Conservation (phyloP, 2,329 filamentous ascomycete genomes). For the Malbranchea zuffiana region DNA sequence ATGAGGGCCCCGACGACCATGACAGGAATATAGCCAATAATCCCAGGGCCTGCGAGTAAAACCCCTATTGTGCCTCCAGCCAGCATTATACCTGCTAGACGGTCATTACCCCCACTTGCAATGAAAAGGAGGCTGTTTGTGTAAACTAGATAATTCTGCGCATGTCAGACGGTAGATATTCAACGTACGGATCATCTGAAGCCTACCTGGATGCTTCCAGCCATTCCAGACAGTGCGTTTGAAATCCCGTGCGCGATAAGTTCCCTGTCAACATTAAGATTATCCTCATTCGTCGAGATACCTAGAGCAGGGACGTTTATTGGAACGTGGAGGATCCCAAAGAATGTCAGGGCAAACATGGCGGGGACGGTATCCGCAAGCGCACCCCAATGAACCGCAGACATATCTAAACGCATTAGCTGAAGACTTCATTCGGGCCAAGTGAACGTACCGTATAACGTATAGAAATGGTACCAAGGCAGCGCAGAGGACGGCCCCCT, state of each 20-base stretch:
- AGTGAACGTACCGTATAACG: constrained; percentile 65
- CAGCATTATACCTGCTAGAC: constrained; percentile 75
- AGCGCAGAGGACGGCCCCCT: constrained; percentile 70
- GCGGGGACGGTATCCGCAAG: constrained; percentile 77
- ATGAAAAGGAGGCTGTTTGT: constrained; percentile 98
- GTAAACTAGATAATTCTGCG: constrained; percentile 92
- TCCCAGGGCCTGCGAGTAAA: constrained; percentile 71
- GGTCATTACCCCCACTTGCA: constrained; percentile 75
- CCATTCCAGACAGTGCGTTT: constrained; percentile 76
- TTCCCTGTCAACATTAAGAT: constrained; percentile 82
- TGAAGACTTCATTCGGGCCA: background rate
- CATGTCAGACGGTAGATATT: constrained; percentile 18
- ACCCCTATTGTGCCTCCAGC: constrained; percentile 69
- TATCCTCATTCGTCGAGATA: constrained; percentile 81
- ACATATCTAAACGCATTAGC: constrained; percentile 51
- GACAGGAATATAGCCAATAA: constrained; percentile 90
- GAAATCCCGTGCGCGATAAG: constrained; percentile 86
- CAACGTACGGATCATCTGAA: background rate
- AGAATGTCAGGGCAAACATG: constrained; percentile 95
- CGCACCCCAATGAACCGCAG: constrained; percentile 70
- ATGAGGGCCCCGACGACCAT: constrained; percentile 96
- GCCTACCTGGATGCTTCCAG: constrained; percentile 65
- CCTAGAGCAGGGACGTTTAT: constrained; percentile 95
- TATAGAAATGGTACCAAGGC: constrained; percentile 97
- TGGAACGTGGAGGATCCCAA: constrained; percentile 89